A percentile compares a stretch with the other conserved stretches of the same genome.
Evolutionary conservation across 768 basidiomycete genomes (phyloP).

Genomic region (Cystofilobasidium ferigula): DNA sequence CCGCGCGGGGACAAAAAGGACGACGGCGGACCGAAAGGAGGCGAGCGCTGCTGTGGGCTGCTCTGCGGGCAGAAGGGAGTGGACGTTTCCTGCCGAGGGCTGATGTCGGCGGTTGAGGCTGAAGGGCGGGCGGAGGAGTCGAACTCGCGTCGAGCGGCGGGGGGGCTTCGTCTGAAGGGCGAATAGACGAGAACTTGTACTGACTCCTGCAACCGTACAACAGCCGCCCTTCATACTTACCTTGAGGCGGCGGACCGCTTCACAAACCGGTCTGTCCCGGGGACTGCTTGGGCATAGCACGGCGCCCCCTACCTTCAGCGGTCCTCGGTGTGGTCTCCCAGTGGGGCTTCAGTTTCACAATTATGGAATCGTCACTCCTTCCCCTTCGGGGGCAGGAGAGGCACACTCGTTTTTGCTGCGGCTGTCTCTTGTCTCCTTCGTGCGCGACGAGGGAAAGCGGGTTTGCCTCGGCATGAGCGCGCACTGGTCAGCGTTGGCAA

Average conservation of each 20-base stretch:
- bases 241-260: not conserved
- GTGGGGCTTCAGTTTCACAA: not conserved
- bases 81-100: no score
- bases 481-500: no score
- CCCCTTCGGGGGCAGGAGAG: not conserved
- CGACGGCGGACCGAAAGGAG: no score
- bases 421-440: not conserved
- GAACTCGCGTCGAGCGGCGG: not conserved
- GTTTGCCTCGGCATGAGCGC: no score
- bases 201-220: not conserved
- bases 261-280: not conserved
- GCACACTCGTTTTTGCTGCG: not conserved
- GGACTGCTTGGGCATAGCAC: constrained; percentile 6
- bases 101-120: no score
- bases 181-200: not conserved
- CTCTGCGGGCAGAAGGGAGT: no score
- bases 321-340: not conserved
- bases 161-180: not conserved
- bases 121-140: no score
- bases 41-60: no score
- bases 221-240: constrained; percentile 1
- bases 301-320: constrained; percentile 1
- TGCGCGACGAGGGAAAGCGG: no score
- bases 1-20: no score
- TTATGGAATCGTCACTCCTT: not conserved